Evolutionary conservation across 1,284 basidiomycete species (phyloP).

Genomic region (Leucoagaricus sp.): DNA sequence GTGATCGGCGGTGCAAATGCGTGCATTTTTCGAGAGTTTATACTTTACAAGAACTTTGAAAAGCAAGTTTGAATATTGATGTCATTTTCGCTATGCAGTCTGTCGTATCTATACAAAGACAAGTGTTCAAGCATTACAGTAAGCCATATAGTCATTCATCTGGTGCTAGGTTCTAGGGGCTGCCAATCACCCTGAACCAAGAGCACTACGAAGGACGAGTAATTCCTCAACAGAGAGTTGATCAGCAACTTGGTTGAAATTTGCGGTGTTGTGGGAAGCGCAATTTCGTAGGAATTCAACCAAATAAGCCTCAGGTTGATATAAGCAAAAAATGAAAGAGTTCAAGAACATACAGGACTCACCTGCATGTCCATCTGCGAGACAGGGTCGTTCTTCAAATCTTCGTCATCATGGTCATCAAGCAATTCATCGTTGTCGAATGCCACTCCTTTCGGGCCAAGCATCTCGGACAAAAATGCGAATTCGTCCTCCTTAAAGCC

Average conservation of each 20-base stretch:
- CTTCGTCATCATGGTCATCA: constrained; percentile 78
- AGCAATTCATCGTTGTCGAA: constrained; percentile 75
- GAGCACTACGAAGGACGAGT: constrained; percentile 61
- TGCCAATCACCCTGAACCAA: constrained; percentile 28
- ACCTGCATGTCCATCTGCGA: constrained; percentile 90
- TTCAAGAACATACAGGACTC: constrained; percentile 29
- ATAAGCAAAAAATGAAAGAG: constrained; percentile 7
- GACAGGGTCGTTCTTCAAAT: constrained; percentile 84
- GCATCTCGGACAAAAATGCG: constrained; percentile 67
- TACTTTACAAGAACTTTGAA: background rate
- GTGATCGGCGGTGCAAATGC: background rate
- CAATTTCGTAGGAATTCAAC: constrained; percentile 70
- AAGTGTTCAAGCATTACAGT: too few relatives aligned
- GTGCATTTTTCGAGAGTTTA: background rate
- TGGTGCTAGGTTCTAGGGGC: too few relatives aligned
- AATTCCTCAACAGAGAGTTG: constrained; percentile 72
- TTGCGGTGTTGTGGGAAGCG: constrained; percentile 63
- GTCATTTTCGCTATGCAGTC: too few relatives aligned
- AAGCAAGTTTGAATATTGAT: too few relatives aligned
- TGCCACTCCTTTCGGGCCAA: constrained; percentile 65
- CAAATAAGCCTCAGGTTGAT: constrained; percentile 58
- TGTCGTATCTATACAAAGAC: too few relatives aligned
- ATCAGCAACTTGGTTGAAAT: constrained; percentile 66
- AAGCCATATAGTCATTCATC: too few relatives aligned
- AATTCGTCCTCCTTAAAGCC: constrained; percentile 64